phyloP scores from a whole-genome alignment of 176 grass and related monocot species.

The Musa itinerans region DNA sequence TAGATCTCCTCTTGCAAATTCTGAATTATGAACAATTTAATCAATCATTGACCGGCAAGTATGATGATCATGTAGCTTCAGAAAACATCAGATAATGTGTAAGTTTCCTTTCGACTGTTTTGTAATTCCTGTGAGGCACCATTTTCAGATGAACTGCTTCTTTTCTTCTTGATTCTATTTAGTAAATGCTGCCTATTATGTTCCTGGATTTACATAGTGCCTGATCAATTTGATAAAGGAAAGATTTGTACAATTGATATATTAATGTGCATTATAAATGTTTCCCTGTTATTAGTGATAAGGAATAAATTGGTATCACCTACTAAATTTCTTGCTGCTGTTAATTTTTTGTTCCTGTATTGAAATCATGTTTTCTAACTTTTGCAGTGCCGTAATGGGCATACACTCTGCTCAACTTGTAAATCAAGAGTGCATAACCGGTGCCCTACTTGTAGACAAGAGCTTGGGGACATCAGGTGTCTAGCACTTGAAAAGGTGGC shows the following conservation, averaged over 20 bases:
- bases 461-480: constrained; percentile 16
- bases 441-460: constrained; percentile 18
- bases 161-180: not conserved
- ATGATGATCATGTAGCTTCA: no score
- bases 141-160: no score
- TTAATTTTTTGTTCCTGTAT: not conserved
- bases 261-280: no score
- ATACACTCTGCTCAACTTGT: constrained; percentile 16
- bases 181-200: not conserved
- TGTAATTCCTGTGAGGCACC: no score
- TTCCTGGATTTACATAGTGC: not conserved
- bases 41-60: not conserved
- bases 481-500: constrained; percentile 14
- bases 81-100: no score
- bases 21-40: not conserved
- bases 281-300: not conserved
- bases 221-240: not conserved
- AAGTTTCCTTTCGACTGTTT: no score
- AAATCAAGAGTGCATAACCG: constrained; percentile 7
- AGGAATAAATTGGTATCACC: not conserved
- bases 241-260: no score
- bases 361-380: not conserved
- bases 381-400: constrained; percentile 17
- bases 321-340: not conserved
- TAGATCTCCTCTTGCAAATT: not conserved